A percentile compares a stretch with the other conserved stretches of the same genome.
Evolutionary conservation across 148 eudicot genomes (phyloP).

Genomic region (Rhododendron vialii): DNA sequence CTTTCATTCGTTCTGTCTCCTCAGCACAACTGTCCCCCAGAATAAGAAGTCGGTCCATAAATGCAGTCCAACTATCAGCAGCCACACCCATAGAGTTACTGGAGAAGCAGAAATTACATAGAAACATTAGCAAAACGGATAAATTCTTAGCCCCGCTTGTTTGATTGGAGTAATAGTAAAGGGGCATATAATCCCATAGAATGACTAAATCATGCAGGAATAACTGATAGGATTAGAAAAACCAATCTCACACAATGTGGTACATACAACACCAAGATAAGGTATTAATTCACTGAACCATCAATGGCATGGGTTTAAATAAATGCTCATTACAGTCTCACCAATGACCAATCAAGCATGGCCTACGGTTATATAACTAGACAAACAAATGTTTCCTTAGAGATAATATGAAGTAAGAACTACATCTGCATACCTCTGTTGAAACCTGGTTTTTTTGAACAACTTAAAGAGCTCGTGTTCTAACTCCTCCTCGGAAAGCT

Average conservation of each 20-base stretch:
- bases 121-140: slow-evolving; percentile 4
- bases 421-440: slow-evolving; percentile 37
- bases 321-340: background rate
- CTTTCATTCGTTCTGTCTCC: slow-evolving; percentile 29
- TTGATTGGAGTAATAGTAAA: background rate
- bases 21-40: slow-evolving; percentile 25
- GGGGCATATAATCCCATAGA: background rate
- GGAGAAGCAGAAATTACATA: slow-evolving; percentile 17
- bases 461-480: slow-evolving; percentile 46
- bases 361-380: background rate
- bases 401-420: background rate
- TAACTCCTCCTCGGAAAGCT: slow-evolving; percentile 28
- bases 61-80: slow-evolving; percentile 62
- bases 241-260: background rate
- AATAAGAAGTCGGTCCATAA: slow-evolving; percentile 63
- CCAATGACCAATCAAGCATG: background rate
- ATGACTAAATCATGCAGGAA: background rate
- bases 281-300: background rate
- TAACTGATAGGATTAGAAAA: background rate
- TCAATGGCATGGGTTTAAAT: background rate
- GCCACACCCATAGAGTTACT: slow-evolving; percentile 52
- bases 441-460: slow-evolving; percentile 36
- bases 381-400: background rate
- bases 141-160: background rate
- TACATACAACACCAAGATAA: background rate